Base-by-base conservation (phyloP, 2,329 filamentous ascomycete species). In the Penicillium sp. region DNA sequence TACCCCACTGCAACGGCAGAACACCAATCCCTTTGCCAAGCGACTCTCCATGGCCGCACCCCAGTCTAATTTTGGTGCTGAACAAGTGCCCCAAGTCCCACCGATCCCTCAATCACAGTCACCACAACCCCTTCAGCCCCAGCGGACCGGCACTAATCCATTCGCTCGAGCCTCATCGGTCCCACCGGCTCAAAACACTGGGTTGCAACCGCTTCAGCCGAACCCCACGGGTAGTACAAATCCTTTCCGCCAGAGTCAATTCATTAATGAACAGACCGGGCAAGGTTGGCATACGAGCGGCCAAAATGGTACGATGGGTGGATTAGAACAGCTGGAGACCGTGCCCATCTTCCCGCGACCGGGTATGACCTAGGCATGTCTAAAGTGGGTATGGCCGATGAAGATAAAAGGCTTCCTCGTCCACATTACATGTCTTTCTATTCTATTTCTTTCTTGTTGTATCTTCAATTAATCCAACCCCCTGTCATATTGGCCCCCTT, bases 211-310 rank as follows among this genome's bases (percentile, higher is more conserved):
- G 49, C 77, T 95, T 5, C 83, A 83, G 52, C 86, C 91, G 2
- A 91, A 93, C 68, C 84, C 89, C 1, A 97, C 93, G 0, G 93
- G 92, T 9, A 91, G 86, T 68, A 97, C 93, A 2, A 99, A 99
- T 68, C 95, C 95, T 0, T 98, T 98, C 82, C 85, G 95, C 16
- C 92, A 98, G 71, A 91, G 90, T 46, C 87, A 88, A 4, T 96
- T 97, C 73, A 88, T 96, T 52, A 95, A 96, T 70, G 92, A 96
- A 68, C 82, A 87, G 61, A 96, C 92, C 0, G 93, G 93, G 1
- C 83, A 90, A 74, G 91, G 91, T 1, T 98, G 95, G 91, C 93
- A 97, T 73, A 84, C 88, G 61, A 85, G 85, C 59, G 73, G 73
- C 4, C 87, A 88, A 63, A 86, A 90, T 68, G 84, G 89, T 9